Evolutionary conservation across 805 yeast genomes (phyloP), one percentile per base, ranked within the genome.

Genomic region (Saccharomycopsis schoenii): DNA sequence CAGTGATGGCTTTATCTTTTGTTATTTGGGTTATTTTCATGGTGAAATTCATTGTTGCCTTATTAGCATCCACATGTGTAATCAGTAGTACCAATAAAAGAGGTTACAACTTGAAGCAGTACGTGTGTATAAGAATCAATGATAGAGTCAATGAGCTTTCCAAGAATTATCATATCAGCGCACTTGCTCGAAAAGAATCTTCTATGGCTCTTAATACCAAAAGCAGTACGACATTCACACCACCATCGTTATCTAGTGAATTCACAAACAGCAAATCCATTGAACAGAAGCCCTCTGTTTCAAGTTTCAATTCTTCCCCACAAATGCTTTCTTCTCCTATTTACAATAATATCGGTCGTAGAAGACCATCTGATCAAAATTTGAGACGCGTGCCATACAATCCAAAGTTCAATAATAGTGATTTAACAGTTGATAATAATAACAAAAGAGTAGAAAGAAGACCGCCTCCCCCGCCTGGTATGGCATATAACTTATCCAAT

Each of bases 1-100:
- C 89, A 34, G 79, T 87, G 65, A 89, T 89, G 93, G 76, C 86
- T 47, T 77, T 87, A 61, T 87, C 96, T 1, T 82, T 90, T 67
- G 70, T 81, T 15, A 80, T 90, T 66, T 90, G 94, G 92, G 74
- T 83, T 12, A 72, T 87, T 59, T 87, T 88, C 75, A 79, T 86
- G 62, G 68, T 81, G 58, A 77, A 78, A 68, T 80, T 87, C 61
- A 66, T 76, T 25, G 67, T 83, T 60, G 92, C 89, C 0, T 63
- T 85, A 64, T 42, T 83, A 1, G 75, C 78, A 62, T 77, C 78
- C 56, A 66, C 81, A 14, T 86, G 84, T 2, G 78, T 86, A 1
- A 78, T 76, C 65, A 74, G 78, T 59, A 78, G 75, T 63, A 68
- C 79, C 12, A 70, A 77, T 43, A 69, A 72, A 17, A 68, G 69